Base-by-base conservation (phyloP, 2,329 filamentous ascomycete genomes). In the Aspergillus caelatus region DNA sequence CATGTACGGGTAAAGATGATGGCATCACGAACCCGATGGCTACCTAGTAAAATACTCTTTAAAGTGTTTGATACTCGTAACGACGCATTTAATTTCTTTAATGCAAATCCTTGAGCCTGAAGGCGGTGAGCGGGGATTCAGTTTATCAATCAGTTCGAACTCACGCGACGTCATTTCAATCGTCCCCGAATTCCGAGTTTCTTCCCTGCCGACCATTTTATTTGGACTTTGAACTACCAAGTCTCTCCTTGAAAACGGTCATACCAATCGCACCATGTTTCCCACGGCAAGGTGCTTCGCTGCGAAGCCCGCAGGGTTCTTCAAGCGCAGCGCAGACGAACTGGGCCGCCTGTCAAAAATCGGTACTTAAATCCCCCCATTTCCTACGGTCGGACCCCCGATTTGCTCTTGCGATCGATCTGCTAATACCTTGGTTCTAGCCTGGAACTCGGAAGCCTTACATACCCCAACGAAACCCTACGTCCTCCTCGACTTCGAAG, bases 271-370 rank as follows among this genome's bases (percentile, higher is more conserved):
- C 60, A 67, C n/a, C 12, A 77, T 81, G 79, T 71, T 80, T 34
- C 78, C 79, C 52, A 80, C 79, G 16, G 71, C 74, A 34, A 70
- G 74, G 58, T 77, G 78, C 58, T 67, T 81, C 60, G 75, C 77
- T 52, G 73, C 76, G 11, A 76, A 76, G 63, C 72, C 76, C 16
- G 62, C 72, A 11, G 84, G 86, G 59, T 88, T 89, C 76, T 75
- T 86, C 71, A 83, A 81, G 68, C 83, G 86, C 57, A 88, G 84
- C 64, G 74, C 88, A 60, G 84, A 87, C 53, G 86, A 89, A 72
- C 79, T 89, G 68, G 83, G 83, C 65, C 82, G 85, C 32, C 79
- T 86, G 61, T 84, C 86, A 52, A 81, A 75, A 66, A 82, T 85
- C 64, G 84, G 85, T 87, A 74, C 45, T 26, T 21, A 48, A 43